These are phyloP conservation scores for Salix exigua DNA, from an alignment of 345 rosid genomes.

Conservation along the genomic window DNA sequence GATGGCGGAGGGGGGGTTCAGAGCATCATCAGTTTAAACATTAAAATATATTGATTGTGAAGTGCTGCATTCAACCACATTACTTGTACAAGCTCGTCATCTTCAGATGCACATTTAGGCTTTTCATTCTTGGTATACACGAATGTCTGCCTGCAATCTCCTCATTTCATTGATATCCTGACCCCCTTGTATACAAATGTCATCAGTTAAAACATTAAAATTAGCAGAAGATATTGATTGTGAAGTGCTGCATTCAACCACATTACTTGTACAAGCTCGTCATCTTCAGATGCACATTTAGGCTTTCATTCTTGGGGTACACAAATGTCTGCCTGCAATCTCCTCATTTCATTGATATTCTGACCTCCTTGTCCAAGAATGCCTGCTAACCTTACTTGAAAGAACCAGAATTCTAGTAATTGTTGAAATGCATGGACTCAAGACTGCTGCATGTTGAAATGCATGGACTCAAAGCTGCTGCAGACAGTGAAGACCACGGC, in stretches of 20 bases:
- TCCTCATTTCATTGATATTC: conserved; percentile 61
- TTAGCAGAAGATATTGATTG: neutral
- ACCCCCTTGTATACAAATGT: conserved; percentile 59
- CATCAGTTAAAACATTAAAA: neutral
- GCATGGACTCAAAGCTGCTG: too few species aligned
- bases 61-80: neutral
- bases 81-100: conserved; percentile 66
- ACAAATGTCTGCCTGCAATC: conserved; percentile 56
- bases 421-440: too few species aligned
- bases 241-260: neutral
- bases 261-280: conserved; percentile 58
- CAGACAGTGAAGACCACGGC: too few species aligned
- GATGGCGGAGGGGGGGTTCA: conserved; percentile 9
- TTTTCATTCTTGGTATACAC: conserved; percentile 53
- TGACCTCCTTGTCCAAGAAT: conserved; percentile 64
- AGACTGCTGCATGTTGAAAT: too few species aligned
- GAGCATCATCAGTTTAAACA: neutral
- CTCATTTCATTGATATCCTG: conserved; percentile 62
- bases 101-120: conserved; percentile 50
- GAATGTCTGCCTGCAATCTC: conserved; percentile 53
- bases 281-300: conserved; percentile 51
- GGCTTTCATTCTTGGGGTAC: conserved; percentile 43
- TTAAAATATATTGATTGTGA: neutral
- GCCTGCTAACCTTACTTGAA: conserved; percentile 57
- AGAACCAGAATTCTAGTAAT: conserved; percentile 55